A percentile compares a stretch with the other conserved stretches of the same genome.
Evolutionary conservation across 1,284 basidiomycete genomes (phyloP).

Genomic region (Ceraceosorus bombacis): DNA sequence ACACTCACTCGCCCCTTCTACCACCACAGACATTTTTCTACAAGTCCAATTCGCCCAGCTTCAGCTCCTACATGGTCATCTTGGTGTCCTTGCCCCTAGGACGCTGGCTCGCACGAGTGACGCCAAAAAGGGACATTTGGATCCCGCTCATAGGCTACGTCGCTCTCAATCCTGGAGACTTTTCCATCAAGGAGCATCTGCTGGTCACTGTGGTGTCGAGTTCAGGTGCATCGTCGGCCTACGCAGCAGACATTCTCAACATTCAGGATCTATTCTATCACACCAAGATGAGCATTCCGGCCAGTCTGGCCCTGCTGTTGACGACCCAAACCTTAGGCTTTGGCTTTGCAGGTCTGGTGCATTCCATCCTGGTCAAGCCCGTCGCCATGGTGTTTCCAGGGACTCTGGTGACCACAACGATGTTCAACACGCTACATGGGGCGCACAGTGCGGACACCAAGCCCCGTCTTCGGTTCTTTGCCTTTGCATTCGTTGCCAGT

Average conservation of each 20-base stretch:
- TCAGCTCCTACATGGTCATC: slow-evolving; percentile 56
- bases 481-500: slow-evolving; percentile 49
- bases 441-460: slow-evolving; percentile 44
- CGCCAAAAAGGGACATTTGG: slow-evolving; percentile 42
- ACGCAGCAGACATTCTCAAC: slow-evolving; percentile 15
- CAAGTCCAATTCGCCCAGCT: slow-evolving; percentile 49
- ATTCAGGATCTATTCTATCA: slow-evolving; percentile 47
- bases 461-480: slow-evolving; percentile 51
- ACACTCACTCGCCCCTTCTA: background rate
- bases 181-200: slow-evolving; percentile 52
- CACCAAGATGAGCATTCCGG: slow-evolving; percentile 39
- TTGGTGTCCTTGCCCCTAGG: slow-evolving; percentile 53
- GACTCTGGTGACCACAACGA: slow-evolving; percentile 52
- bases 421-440: slow-evolving; percentile 55
- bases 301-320: slow-evolving; percentile 40
- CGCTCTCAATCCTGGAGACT: slow-evolving; percentile 53
- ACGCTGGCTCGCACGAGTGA: slow-evolving; percentile 44
- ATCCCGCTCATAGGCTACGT: slow-evolving; percentile 32
- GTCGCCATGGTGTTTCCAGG: slow-evolving; percentile 51
- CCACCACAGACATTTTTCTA: slow-evolving; percentile 26
- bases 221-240: slow-evolving; percentile 39
- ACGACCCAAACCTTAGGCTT: slow-evolving; percentile 47
- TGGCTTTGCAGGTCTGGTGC: slow-evolving; percentile 45
- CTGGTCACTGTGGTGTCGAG: slow-evolving; percentile 52
- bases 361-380: slow-evolving; percentile 44